Evolutionary conservation across 73 alveolate genomes (phyloP).

Genomic region (Paramecium sonneborni): DNA sequence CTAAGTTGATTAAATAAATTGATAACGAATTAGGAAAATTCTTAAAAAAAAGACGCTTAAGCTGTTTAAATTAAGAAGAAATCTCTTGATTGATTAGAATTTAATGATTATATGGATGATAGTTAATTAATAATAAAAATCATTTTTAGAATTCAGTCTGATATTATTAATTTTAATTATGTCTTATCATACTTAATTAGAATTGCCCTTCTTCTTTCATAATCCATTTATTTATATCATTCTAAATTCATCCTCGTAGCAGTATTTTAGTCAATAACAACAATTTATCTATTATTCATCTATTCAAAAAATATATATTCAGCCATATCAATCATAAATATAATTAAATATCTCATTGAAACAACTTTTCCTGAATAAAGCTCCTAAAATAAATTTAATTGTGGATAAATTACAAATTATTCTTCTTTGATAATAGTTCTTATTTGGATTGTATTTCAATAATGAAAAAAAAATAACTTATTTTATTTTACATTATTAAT

Average conservation of each 20-base stretch:
- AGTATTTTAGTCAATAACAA: neutral
- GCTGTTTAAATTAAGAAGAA: neutral
- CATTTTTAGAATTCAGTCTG: too few relatives aligned
- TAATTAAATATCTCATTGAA: neutral
- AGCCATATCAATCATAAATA: neutral
- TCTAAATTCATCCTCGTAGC: neutral
- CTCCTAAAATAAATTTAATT: neutral
- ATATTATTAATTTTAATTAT: too few relatives aligned
- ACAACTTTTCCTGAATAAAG: neutral
- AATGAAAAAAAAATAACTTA: neutral
- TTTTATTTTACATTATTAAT: neutral
- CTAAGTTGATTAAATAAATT: neutral
- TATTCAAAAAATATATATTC: neutral
- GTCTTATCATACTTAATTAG: too few relatives aligned
- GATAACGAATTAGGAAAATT: neutral
- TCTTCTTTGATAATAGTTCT: slow-evolving; percentile 17
- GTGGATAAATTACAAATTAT: neutral
- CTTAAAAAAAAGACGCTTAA: neutral
- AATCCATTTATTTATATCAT: neutral
- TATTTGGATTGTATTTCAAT: slow-evolving; percentile 4
- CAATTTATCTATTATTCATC: neutral
- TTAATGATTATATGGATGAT: neutral
- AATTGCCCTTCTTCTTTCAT: neutral
- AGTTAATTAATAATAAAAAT: too few relatives aligned
- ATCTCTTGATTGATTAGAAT: neutral